These are phyloP conservation scores for Areca catechu DNA, from an alignment of 176 grass and related monocot species.

Conservation along the genomic window DNA sequence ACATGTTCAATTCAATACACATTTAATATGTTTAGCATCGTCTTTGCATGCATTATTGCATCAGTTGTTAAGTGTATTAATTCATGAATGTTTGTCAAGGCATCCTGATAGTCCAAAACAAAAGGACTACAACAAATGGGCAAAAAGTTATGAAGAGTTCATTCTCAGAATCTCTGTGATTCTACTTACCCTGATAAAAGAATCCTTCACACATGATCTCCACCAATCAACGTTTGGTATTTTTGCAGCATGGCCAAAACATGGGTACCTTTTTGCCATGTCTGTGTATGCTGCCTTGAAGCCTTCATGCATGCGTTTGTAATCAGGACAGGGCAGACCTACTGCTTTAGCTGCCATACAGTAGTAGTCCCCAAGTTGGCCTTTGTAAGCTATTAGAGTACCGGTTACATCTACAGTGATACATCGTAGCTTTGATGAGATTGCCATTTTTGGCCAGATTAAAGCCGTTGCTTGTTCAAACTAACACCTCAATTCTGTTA, in stretches of 20 bases:
- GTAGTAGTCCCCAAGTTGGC: slow-evolving; percentile 95
- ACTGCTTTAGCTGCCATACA: slow-evolving; percentile 92
- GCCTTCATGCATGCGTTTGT: slow-evolving; percentile 87
- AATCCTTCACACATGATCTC: slow-evolving; percentile 89
- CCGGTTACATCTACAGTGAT: slow-evolving; percentile 93
- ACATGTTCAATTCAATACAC: too few species aligned
- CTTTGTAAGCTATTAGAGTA: slow-evolving; percentile 93
- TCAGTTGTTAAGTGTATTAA: too few species aligned
- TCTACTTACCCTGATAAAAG: slow-evolving; percentile 54
- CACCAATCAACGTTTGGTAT: slow-evolving; percentile 83
- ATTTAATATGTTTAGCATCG: too few species aligned
- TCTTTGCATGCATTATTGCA: too few species aligned
- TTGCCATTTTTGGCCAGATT: slow-evolving; percentile 32
- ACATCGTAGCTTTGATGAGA: slow-evolving; percentile 67
- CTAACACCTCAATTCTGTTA: not conserved
- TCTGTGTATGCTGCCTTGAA: slow-evolving; percentile 83
- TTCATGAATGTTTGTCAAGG: too few species aligned
- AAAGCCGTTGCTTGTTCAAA: slow-evolving; percentile 2
- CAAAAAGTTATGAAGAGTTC: too few species aligned
- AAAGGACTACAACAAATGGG: not conserved
- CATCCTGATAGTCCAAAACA: not conserved
- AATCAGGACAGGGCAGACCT: slow-evolving; percentile 87
- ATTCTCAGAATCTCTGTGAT: too few species aligned
- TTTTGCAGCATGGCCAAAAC: slow-evolving; percentile 79
- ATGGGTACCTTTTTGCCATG: slow-evolving; percentile 71